Base-by-base conservation (phyloP, 805 yeast genomes). In the Starmerella khaoyaiensis region DNA sequence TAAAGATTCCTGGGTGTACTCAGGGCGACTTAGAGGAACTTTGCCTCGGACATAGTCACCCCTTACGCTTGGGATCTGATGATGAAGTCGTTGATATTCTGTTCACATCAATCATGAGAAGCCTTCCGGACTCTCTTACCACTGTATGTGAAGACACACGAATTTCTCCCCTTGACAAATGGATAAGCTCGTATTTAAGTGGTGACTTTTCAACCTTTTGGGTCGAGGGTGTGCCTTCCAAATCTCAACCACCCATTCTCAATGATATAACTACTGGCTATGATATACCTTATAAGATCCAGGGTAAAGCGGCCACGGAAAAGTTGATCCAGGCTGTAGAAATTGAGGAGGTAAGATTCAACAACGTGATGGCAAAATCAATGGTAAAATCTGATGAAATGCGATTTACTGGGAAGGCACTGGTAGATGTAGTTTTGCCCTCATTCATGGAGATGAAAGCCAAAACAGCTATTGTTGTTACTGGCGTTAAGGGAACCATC, bases 401-500 rank as follows among this genome's bases (percentile, higher is more conserved):
- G 26, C 15, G 15, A 25, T 47, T 55, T 34, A 47, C 50, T 25
- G 58, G 59, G 15, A 37, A 36, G 17, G 48, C 55, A 8, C 34
- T 46, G 4, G 56, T 52, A 5, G 41, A 42, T 10, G 49, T 49
- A 9, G 40, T 33, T 21, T 41, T 54, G 7, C 62, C 62, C 15
- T 21, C 18, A 4, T 18, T 44, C 8, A 17, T 57, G 6, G 37
- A 36, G 14, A 41, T 57, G 21, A 47, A 49, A 22, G 22, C 40
- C 12, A 35, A 39, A 12, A 40, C 54, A n/a, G 42, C 40, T 4
- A 28, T 67, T 1, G 40, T 48, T 2, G 65, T 68, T 1, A 45
- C 54, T 4, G 50, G 56, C 12, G 55, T 69, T 1, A 60, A 61
- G 38, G 76, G 76, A 5, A 36, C 49, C 4, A 60, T 69, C 10